Base-by-base conservation (phyloP, 352 stramenopile genomes). In the Globisporangium rhizosaccharum region DNA sequence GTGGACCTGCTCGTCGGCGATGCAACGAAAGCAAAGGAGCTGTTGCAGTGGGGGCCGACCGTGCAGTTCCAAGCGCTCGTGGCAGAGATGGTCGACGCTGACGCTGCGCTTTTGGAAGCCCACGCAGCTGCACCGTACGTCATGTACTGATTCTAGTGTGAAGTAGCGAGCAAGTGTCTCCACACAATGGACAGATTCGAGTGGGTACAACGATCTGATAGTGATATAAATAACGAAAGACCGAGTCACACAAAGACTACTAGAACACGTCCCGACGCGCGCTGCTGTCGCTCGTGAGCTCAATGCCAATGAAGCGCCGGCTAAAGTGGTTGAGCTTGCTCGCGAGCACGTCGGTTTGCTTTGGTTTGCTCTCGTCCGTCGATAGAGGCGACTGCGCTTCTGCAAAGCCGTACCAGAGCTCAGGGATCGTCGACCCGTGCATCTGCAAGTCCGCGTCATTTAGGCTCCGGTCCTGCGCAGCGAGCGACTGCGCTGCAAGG, bases 1-100 rank as follows among this genome's bases (percentile, higher is more conserved):
- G 97, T 99, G 5, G 97, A 99, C 65, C 71, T 98, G 36, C 78
- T 99, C 8, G 80, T 99, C 23, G 97, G 97, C 17, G 90, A 99
- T 57, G 90, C 96, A n/a, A 74, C 68, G 39, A 99, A 99, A 65
- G 97, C 96, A 0, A 86, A 96, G 44, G 70, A 69, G 2, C 71
- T 95, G 54, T 71, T 99, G 28, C 85, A 83, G 26, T 99, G 97
- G 97, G 71, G 82, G 44, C 90, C 96, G 20, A 90, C 80, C 15
- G 96, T 97, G 49, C 76, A 71, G 23, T 99, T 99, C 70, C 71
- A 88, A 47, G 76, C 91, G 30, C 82, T 99, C 23, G 95, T 99
- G 6, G 81, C 87, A 45, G 97, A 99, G 70, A 99, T 99, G 97
- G 90, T 99, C 41, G 72, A 88, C 41, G 79, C 83, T 15, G 96